These are phyloP conservation scores for Phytophthora cactorum DNA, from an alignment of 352 stramenopile species.

Conservation along the genomic window DNA sequence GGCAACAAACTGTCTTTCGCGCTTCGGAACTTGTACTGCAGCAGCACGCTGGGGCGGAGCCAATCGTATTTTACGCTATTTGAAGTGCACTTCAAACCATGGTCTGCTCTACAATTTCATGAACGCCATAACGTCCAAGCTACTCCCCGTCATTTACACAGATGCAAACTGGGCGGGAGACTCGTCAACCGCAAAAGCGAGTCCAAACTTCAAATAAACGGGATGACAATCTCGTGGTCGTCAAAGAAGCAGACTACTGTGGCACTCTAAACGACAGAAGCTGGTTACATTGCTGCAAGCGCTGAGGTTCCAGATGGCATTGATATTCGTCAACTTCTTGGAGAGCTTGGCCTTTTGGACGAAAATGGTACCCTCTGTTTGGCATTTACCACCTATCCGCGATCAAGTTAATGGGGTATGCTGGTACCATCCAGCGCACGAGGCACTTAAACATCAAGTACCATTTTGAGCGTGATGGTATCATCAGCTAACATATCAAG, in stretches of 20 bases:
- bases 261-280: conserved; percentile 18
- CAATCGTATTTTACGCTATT: conserved; percentile 9
- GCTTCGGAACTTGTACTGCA: conserved; percentile 6
- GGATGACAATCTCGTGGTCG: conserved; percentile 14
- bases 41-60: conserved; percentile 9
- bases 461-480: no score
- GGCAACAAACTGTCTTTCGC: neutral
- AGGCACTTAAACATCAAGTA: no score
- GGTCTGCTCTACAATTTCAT: conserved; percentile 11
- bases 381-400: no score
- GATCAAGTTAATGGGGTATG: no score
- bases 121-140: neutral
- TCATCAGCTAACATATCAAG: no score
- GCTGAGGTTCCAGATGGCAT: no score
- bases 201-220: conserved; percentile 15
- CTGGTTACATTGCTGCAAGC: conserved; percentile 8
- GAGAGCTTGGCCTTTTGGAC: no score
- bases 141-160: conserved; percentile 6
- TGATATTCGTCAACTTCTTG: no score
- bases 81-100: neutral
- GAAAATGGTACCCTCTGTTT: no score
- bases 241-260: conserved; percentile 16
- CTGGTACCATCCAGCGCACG: no score
- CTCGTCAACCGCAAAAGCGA: conserved; percentile 13
- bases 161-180: conserved; percentile 18